A percentile compares a stretch with the other conserved stretches of the same genome.
phyloP scores from a whole-genome alignment of 2,329 filamentous ascomycete genomes.

The Coniosporium tulheliwenetii region DNA sequence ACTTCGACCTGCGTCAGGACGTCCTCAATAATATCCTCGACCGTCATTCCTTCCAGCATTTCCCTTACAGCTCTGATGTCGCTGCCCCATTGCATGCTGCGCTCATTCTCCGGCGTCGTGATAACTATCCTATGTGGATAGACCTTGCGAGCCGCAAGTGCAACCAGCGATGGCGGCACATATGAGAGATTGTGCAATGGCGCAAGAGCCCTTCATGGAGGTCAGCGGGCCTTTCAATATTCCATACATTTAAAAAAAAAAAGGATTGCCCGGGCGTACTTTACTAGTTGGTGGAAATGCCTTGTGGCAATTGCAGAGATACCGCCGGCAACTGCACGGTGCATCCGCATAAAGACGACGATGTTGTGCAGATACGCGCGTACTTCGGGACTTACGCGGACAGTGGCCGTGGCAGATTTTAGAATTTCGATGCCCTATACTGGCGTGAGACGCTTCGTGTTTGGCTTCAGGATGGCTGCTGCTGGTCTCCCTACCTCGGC shows the following conservation, averaged over 20 bases:
- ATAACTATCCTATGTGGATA: slow-evolving; percentile 74
- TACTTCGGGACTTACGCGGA: slow-evolving; percentile 60
- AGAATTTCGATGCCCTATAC: slow-evolving; percentile 40
- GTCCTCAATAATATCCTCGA: slow-evolving; percentile 41
- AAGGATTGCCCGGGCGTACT: slow-evolving; percentile 26
- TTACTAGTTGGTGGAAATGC: slow-evolving; percentile 55
- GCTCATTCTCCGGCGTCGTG: slow-evolving; percentile 53
- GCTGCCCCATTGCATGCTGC: slow-evolving; percentile 90
- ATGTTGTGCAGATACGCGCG: slow-evolving; percentile 78
- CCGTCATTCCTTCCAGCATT: slow-evolving; percentile 43
- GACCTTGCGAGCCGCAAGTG: slow-evolving; percentile 68
- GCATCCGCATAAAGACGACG: slow-evolving; percentile 70
- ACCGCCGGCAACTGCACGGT: slow-evolving; percentile 67
- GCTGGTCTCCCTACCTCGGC: slow-evolving; percentile 23
- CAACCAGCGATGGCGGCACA: slow-evolving; percentile 70
- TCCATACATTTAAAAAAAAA: background rate
- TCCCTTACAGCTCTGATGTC: slow-evolving; percentile 51
- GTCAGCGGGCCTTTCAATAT: slow-evolving; percentile 12
- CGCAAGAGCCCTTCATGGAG: slow-evolving; percentile 44
- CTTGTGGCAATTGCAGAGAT: slow-evolving; percentile 65
- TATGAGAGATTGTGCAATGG: slow-evolving; percentile 68
- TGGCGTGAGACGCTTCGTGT: no score
- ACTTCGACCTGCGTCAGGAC: slow-evolving; percentile 40
- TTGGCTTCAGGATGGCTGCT: no score
- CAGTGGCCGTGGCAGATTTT: slow-evolving; percentile 38